phyloP scores from a whole-genome alignment of 176 grass and related monocot genomes.

The Oryza meyeriana region DNA sequence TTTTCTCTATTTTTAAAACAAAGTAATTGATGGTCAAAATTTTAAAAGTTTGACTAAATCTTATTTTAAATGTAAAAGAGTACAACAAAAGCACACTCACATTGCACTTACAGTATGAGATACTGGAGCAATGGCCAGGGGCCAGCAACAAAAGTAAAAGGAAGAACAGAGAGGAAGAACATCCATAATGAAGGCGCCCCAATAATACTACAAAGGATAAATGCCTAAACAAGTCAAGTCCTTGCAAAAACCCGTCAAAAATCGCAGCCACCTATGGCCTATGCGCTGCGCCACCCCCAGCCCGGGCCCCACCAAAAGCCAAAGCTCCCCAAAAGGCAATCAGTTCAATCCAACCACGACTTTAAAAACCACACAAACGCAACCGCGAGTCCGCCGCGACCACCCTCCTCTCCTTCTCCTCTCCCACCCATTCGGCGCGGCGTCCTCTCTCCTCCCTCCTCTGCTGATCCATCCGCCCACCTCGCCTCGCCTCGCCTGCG shows the following conservation, averaged over 20 bases:
- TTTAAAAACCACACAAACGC: slow-evolving; percentile 33
- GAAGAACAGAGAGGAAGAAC: too few relatives aligned
- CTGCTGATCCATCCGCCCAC: background rate
- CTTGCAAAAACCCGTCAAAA: slow-evolving; percentile 27
- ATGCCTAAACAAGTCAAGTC: background rate
- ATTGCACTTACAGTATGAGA: too few relatives aligned
- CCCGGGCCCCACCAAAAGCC: slow-evolving; percentile 10
- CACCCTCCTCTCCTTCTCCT: background rate
- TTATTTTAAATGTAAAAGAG: too few relatives aligned
- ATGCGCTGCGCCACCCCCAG: background rate
- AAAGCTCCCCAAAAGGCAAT: slow-evolving; percentile 24
- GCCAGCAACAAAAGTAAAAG: too few relatives aligned
- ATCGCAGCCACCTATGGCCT: background rate
- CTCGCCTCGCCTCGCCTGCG: background rate
- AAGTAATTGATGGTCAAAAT: too few relatives aligned
- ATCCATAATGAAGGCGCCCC: background rate
- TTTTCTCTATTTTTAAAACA: too few relatives aligned
- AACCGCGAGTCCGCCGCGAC: background rate
- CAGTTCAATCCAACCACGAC: background rate
- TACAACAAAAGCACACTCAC: too few relatives aligned
- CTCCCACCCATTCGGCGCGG: background rate
- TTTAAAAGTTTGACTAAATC: too few relatives aligned
- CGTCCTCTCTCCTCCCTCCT: too few relatives aligned
- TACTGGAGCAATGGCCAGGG: too few relatives aligned
- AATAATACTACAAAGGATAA: background rate